These are phyloP conservation scores for Trichosanthes cucumerina DNA, from an alignment of 306 rosid species.

Conservation along the genomic window DNA sequence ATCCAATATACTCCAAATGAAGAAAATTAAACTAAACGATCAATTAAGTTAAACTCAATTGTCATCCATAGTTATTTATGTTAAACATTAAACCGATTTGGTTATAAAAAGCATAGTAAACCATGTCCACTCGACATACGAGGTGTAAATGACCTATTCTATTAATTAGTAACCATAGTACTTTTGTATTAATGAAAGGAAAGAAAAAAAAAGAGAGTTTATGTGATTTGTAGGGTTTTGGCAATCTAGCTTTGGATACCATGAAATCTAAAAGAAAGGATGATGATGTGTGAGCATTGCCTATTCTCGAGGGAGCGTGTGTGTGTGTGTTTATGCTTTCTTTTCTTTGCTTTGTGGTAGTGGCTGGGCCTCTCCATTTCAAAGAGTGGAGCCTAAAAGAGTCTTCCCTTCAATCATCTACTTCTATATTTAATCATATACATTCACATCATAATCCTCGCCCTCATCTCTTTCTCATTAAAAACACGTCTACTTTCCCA, in stretches of 20 bases:
- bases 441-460: neutral
- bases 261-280: constrained; percentile 34
- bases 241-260: constrained; percentile 44
- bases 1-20: too few species aligned
- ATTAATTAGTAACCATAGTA: neutral
- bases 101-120: too few species aligned
- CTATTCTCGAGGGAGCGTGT: constrained; percentile 61
- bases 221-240: neutral
- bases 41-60: too few species aligned
- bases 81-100: too few species aligned
- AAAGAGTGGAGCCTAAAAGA: constrained; percentile 1
- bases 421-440: neutral
- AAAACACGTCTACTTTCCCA: neutral
- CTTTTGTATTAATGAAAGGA: neutral
- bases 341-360: constrained; percentile 4
- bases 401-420: constrained; percentile 5
- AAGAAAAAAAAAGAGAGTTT: neutral
- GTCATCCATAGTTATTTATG: too few species aligned
- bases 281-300: constrained; percentile 10
- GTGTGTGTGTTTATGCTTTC: constrained; percentile 31
- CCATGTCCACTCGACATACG: too few species aligned
- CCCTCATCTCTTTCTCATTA: neutral
- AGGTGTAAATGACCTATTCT: neutral
- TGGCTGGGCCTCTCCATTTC: constrained; percentile 1
- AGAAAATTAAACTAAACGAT: neutral